These are phyloP conservation scores for Bretschneidera sinensis DNA, from an alignment of 345 rosid species.

Conservation along the genomic window DNA sequence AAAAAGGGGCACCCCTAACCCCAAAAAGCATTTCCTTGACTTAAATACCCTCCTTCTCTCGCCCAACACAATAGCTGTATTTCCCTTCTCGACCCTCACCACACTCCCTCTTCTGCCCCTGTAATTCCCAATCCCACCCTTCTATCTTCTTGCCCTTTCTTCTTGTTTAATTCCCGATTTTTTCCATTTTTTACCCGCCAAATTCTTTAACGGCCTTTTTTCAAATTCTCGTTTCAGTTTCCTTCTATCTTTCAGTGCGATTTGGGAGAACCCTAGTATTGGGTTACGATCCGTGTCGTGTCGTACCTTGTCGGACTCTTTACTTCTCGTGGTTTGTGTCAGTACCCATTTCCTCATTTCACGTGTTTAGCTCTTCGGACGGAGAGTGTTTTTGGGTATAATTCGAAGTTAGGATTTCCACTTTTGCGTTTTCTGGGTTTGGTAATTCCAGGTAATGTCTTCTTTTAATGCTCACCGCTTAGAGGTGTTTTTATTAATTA, in stretches of 20 bases:
- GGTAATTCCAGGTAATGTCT: conserved; percentile 15
- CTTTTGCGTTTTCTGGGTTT: neutral
- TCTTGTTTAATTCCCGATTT: conserved; percentile 22
- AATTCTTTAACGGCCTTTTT: conserved; percentile 27
- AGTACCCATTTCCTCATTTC: conserved; percentile 17
- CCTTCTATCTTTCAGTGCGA: conserved; percentile 10
- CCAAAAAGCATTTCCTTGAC: conserved; percentile 27
- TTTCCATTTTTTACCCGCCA: conserved; percentile 46
- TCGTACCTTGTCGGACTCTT: neutral
- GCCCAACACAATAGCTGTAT: conserved; percentile 18
- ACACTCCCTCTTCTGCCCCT: conserved; percentile 62
- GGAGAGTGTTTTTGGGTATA: neutral
- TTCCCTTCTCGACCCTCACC: conserved; percentile 26
- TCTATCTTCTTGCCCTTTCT: conserved; percentile 23
- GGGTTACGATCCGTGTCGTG: neutral
- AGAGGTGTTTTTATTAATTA: neutral
- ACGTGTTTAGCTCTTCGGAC: neutral
- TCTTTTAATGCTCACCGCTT: neutral
- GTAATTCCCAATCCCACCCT: conserved; percentile 46
- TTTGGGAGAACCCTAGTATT: conserved; percentile 11
- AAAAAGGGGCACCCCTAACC: neutral
- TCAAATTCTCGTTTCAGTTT: conserved; percentile 12
- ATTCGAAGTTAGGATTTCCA: conserved; percentile 8
- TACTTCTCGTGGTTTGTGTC: neutral
- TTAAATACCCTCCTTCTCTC: conserved; percentile 29